Conservation (phyloP, 768 basidiomycete species). For the Boletus eberwhitei region DNA sequence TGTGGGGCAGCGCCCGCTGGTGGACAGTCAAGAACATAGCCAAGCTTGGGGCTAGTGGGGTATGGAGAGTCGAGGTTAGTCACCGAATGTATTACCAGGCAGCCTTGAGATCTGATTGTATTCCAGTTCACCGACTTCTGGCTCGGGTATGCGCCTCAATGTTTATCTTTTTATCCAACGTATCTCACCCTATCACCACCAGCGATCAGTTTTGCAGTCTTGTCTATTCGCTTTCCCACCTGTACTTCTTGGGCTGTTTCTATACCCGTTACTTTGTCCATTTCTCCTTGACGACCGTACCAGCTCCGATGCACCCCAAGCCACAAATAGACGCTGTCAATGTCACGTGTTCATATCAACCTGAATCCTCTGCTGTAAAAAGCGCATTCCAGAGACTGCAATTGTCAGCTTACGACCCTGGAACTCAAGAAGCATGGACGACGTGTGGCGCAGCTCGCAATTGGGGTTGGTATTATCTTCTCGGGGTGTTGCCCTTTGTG, state of each 20-base stretch:
- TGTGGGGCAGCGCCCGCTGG: conserved; percentile 44
- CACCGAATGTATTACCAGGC: not conserved
- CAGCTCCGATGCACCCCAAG: not conserved
- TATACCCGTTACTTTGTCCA: conserved; percentile 40
- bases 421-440: conserved; percentile 46
- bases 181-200: conserved; percentile 1
- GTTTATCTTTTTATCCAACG: not conserved
- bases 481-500: conserved; percentile 63
- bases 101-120: not conserved
- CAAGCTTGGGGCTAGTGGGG: conserved; percentile 68
- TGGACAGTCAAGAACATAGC: conserved; percentile 71
- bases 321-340: not conserved
- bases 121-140: conserved; percentile 80
- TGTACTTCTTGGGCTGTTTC: conserved; percentile 71
- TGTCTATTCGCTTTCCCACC: conserved; percentile 63
- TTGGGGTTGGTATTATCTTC: conserved; percentile 61
- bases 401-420: conserved; percentile 13
- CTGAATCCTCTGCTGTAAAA: not conserved
- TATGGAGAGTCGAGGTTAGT: conserved; percentile 67
- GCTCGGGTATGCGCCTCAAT: conserved; percentile 57
- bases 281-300: not conserved
- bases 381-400: not conserved
- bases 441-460: conserved; percentile 36
- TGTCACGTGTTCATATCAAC: not conserved
- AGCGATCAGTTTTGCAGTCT: conserved; percentile 84